Evolutionary conservation across 176 grass and related monocot genomes (phyloP).

Genomic region (Oropetium thomaeum): DNA sequence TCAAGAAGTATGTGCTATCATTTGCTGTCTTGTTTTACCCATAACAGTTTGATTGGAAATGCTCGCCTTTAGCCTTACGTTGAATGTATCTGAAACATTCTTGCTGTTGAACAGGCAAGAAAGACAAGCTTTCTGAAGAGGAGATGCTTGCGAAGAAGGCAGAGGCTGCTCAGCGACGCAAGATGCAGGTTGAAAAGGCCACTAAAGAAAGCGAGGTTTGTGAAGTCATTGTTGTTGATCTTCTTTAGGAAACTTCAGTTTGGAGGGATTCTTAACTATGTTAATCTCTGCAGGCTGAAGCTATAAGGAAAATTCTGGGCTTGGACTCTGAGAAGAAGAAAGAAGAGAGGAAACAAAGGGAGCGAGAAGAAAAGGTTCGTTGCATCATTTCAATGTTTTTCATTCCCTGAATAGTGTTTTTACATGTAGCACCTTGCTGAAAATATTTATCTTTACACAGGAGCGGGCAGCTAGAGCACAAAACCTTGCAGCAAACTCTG

Average conservation of each 20-base stretch:
- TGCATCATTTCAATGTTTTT: slow-evolving; percentile 16
- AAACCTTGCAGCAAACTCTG: slow-evolving; percentile 33
- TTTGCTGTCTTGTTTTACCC: neutral
- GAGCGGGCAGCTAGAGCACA: slow-evolving; percentile 52
- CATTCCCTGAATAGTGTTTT: neutral
- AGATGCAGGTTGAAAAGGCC: slow-evolving; percentile 72
- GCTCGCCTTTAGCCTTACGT: neutral
- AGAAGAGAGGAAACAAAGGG: slow-evolving; percentile 96
- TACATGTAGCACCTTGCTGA: slow-evolving; percentile 14
- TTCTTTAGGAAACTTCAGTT: neutral
- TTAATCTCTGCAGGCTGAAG: slow-evolving; percentile 61
- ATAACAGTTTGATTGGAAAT: neutral
- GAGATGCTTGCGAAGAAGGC: slow-evolving; percentile 73
- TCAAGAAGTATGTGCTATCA: slow-evolving; percentile 52
- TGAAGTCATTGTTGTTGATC: neutral
- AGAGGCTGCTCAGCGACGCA: slow-evolving; percentile 68
- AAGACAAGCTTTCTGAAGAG: slow-evolving; percentile 65
- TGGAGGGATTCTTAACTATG: neutral
- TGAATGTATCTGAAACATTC: slow-evolving; percentile 11
- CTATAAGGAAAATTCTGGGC: slow-evolving; percentile 91
- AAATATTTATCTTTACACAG: slow-evolving; percentile 26
- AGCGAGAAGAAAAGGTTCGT: slow-evolving; percentile 68
- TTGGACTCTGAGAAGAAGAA: slow-evolving; percentile 89
- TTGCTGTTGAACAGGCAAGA: slow-evolving; percentile 49
- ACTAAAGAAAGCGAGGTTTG: slow-evolving; percentile 70